phyloP scores from a whole-genome alignment of 129 eudicot genomes.

The Logfia minima region DNA sequence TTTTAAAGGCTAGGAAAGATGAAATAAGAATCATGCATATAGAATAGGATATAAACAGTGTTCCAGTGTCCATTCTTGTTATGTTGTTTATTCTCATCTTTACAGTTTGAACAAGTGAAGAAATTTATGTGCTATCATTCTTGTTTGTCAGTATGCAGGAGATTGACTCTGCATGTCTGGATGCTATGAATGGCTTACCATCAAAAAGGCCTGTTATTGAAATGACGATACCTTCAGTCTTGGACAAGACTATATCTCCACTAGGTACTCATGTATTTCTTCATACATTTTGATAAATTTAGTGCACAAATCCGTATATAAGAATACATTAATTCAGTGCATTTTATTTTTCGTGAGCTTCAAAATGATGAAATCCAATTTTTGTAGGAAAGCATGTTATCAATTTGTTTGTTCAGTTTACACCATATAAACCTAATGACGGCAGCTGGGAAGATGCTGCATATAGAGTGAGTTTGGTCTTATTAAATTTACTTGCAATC shows the following conservation, averaged over 20 bases:
- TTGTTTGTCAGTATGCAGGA: constrained; percentile 66
- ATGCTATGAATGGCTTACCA: constrained; percentile 73
- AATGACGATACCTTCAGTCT: constrained; percentile 96
- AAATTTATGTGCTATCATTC: constrained; percentile 11
- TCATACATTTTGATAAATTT: background rate
- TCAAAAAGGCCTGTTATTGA: constrained; percentile 92
- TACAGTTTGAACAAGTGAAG: background rate
- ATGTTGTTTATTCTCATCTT: constrained; percentile 8
- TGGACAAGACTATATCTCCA: constrained; percentile 92
- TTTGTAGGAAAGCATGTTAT: constrained; percentile 85
- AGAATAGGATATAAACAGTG: background rate
- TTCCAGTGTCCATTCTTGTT: background rate
- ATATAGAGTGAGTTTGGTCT: constrained; percentile 73
- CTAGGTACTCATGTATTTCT: constrained; percentile 49
- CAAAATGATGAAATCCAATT: constrained; percentile 13
- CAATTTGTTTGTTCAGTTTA: constrained; percentile 87
- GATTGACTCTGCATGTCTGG: constrained; percentile 80
- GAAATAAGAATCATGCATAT: background rate
- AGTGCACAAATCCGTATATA: background rate
- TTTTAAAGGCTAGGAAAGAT: constrained; percentile 9
- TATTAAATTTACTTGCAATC: constrained; percentile 14
- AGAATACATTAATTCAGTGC: background rate
- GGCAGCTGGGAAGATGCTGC: constrained; percentile 98
- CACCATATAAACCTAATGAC: constrained; percentile 86
- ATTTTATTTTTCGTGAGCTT: constrained; percentile 6